Evolutionary conservation across 2,329 filamentous ascomycete genomes (phyloP).

Genomic region (Cladosporium sp.): DNA sequence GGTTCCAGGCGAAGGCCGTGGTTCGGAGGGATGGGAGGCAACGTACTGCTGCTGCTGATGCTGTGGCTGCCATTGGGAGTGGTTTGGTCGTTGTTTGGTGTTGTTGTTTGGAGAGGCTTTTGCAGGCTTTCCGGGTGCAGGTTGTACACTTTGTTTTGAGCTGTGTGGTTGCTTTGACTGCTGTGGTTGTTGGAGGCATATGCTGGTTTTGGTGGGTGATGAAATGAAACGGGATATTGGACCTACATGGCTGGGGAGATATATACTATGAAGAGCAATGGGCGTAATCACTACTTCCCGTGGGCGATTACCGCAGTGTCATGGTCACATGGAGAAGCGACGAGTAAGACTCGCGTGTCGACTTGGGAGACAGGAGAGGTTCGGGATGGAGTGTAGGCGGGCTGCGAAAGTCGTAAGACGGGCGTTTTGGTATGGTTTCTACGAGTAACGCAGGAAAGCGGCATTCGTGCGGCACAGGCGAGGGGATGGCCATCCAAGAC

Average conservation of each 20-base stretch:
- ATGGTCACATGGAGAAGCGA: neutral
- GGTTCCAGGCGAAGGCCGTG: neutral
- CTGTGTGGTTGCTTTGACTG: neutral
- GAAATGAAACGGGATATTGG: neutral
- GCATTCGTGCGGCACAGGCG: conserved; percentile 3
- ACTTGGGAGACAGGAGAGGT: neutral
- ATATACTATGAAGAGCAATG: neutral
- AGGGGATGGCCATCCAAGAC: neutral
- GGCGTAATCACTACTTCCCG: neutral
- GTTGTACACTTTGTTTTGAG: conserved; percentile 3
- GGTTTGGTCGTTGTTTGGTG: neutral
- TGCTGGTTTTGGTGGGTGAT: conserved; percentile 4
- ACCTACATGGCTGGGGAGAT: neutral
- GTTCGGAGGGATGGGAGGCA: neutral
- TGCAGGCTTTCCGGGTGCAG: conserved; percentile 6
- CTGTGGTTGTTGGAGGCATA: neutral
- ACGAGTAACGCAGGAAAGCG: neutral
- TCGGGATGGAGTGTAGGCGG: conserved; percentile 10
- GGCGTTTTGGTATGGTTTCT: neutral
- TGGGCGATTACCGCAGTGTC: neutral
- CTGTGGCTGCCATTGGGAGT: neutral
- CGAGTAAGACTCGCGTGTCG: conserved; percentile 8
- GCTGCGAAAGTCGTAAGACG: conserved; percentile 10
- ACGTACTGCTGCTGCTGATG: neutral
- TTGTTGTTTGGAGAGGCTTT: conserved; percentile 4